phyloP scores from a whole-genome alignment of 768 basidiomycete species.

The Pleurotus eryngii region DNA sequence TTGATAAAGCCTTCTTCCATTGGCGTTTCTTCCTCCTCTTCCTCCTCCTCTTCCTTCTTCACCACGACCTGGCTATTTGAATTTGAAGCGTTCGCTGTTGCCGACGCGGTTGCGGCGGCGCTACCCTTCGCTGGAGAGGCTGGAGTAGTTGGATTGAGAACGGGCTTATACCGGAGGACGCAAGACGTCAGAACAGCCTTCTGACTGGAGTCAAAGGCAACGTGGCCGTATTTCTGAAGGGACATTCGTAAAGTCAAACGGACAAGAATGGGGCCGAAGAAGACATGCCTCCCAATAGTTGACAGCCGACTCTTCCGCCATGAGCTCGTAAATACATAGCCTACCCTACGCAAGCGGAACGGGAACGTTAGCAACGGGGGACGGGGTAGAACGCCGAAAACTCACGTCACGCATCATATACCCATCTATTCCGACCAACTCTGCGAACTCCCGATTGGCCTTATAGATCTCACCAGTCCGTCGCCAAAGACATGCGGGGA shows the following conservation, averaged over 20 bases:
- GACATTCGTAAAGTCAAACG: background rate
- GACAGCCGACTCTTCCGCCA: conserved; percentile 96
- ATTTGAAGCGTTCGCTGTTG: background rate
- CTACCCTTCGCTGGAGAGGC: conserved; percentile 17
- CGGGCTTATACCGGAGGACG: conserved; percentile 77
- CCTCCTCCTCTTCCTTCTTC: conserved; percentile 12
- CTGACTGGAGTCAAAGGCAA: conserved; percentile 88
- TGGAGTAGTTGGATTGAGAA: conserved; percentile 40
- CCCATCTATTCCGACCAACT: conserved; percentile 83
- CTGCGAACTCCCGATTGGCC: conserved; percentile 93
- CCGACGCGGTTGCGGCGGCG: conserved; percentile 9
- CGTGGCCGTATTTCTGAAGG: conserved; percentile 85
- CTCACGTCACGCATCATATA: conserved; percentile 83
- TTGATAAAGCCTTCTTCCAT: conserved; percentile 76
- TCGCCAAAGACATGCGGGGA: conserved; percentile 95
- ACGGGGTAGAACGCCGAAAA: conserved; percentile 8
- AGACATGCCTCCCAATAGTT: conserved; percentile 89
- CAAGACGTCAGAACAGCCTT: conserved; percentile 93
- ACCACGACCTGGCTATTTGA: background rate
- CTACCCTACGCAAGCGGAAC: conserved; percentile 55
- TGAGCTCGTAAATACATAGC: conserved; percentile 94
- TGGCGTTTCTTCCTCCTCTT: conserved; percentile 21
- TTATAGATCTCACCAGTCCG: conserved; percentile 99
- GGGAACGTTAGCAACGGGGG: conserved; percentile 7
- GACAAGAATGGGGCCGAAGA: background rate